These are phyloP conservation scores for Przewalskia tangutica DNA, from an alignment of 257 asterid species.

Conservation along the genomic window DNA sequence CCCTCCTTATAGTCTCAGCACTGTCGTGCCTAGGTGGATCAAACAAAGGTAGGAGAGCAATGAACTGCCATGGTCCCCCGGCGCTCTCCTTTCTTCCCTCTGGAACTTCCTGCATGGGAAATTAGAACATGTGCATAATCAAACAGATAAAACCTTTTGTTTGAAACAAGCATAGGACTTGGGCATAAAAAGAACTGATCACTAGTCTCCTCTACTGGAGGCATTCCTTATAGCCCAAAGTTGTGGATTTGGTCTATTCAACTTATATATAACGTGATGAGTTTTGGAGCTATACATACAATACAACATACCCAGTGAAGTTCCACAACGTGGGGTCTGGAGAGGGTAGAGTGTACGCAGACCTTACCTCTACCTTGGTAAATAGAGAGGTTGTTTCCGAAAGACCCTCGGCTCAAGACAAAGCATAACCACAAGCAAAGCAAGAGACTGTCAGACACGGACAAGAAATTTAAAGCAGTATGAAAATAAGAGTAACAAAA, in stretches of 20 bases:
- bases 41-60: constrained; percentile 86
- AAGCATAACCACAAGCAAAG: too few relatives aligned
- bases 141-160: background rate
- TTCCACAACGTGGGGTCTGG: too few relatives aligned
- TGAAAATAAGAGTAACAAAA: too few relatives aligned
- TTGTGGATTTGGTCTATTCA: background rate
- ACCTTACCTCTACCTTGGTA: too few relatives aligned
- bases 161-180: background rate
- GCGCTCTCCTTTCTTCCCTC: constrained; percentile 72
- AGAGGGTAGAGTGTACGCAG: too few relatives aligned
- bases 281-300: background rate
- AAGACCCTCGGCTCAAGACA: too few relatives aligned
- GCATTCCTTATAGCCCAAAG: background rate
- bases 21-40: constrained; percentile 76
- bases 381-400: too few relatives aligned
- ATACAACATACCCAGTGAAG: too few relatives aligned
- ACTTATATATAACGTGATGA: background rate
- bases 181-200: background rate
- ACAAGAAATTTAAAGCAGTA: too few relatives aligned
- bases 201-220: background rate
- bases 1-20: constrained; percentile 33
- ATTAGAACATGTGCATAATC: background rate
- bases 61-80: constrained; percentile 90
- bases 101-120: constrained; percentile 65
- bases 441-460: too few relatives aligned